Evolutionary conservation across 768 basidiomycete genomes (phyloP), one percentile per base, ranked within the genome.

Genomic region (Boletellus ananas): DNA sequence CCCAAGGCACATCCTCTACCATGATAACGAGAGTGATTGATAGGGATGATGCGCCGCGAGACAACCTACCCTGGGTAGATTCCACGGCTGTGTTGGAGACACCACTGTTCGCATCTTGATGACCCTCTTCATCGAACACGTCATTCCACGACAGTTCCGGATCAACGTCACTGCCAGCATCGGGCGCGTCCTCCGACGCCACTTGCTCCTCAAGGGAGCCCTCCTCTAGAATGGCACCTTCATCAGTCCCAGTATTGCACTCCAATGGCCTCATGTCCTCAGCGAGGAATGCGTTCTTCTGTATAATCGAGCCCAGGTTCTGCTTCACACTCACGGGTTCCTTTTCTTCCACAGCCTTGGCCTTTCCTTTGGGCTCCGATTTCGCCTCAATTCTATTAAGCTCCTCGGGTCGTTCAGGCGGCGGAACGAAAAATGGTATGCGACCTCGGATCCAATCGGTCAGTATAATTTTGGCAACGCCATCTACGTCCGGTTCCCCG

Each of bases 401-500:
- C 58, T 81, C 85, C 56, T 84, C 83, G 9, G 87, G 65, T 50
- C 89, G 74, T 65, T 91, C 92, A 48, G 95, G 95, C 13, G 96
- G 96, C 12, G 87, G 66, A 34, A 93, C 94, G 62, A 97, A 99
- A 77, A 85, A 99, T 17, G 96, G 96, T 62, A 99, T 95, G 59
- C 92, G 87, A 8, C 95, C 96, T 40, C 96, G 77, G 51, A 97
- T 93, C 95, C 95, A 97, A 67, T 97, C 96, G 66, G 85, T 90
- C 62, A 99, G 70, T 41, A 98, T 74, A 66, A 99, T 94, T 74
- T 94, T 98, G 27, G 95, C 88, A 25, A 94, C 93, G 4, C 88
- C 80, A 62, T 97, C 90, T 39, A 86, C 65, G 69, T 96, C 94
- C 3, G 95, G 91, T 67, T 98, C 95, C 52, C 96, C 96, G 43